Evolutionary conservation across 1,284 basidiomycete species (phyloP), one percentile per base, ranked within the genome.

Genomic region (Singerocomus inundabilis): DNA sequence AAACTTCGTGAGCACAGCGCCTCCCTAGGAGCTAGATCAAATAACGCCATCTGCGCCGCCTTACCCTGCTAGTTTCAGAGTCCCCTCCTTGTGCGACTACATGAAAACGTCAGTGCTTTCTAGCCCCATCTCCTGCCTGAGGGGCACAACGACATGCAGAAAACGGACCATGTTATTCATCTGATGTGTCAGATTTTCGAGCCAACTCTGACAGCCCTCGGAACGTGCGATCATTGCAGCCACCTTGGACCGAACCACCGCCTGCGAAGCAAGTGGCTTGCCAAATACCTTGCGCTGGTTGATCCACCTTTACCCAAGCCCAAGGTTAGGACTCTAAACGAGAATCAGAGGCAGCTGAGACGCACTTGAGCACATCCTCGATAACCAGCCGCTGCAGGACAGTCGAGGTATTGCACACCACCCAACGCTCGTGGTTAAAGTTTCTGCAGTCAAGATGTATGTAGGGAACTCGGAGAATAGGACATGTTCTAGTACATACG

Each of bases 221-320:
- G 74, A 72, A 53, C 91, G 85, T 21, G 88, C 81, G 52, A 95
- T 92, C 89, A 95, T 93, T 25, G 75, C 74, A 2, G 91, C 92
- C 42, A 96, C 70, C 76, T 93, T 94, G 60, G 79, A 78, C 48
- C 93, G 81, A 60, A 97, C 85, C 54, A 95, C 88, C 6, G 93
- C 81, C 67, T 92, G 89, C 7, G 84, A 80, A 58, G 85, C 82
- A 16, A 95, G 77, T 4, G 91, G 90, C 71, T 88, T 90, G 41
- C 90, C 91, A 61, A 93, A 93, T n/a, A 86, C 90, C 62, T 85
- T 85, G 49, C 89, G 80, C 67, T 93, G 89, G 47, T 73, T 76
- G 10, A 81, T 77, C 90, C 90, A 93, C 62, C 80, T 83, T 36
- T 35, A 35, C n/a, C 30, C 18, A 10, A 13, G 25, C 30, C 54